Evolutionary conservation across 2,329 filamentous ascomycete genomes (phyloP).

Genomic region (Cladosporium austrohemisphaericum): DNA sequence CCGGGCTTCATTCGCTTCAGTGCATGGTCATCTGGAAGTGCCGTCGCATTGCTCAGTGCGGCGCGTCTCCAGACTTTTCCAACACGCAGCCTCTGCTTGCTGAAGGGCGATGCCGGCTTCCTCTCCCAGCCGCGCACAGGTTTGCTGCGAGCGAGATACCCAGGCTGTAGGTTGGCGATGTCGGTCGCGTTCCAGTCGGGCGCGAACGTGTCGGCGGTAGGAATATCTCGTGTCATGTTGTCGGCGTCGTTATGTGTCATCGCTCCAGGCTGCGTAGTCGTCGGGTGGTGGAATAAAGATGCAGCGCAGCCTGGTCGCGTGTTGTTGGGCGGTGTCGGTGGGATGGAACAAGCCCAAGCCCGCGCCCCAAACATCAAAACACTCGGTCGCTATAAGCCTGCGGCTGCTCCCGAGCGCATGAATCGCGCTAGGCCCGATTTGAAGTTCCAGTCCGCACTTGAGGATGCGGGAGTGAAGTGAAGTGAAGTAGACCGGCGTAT

Average conservation of each 20-base stretch:
- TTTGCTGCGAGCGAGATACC: constrained; percentile 39
- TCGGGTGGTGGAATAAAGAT: not conserved
- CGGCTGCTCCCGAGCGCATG: too few relatives aligned
- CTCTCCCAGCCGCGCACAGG: constrained; percentile 49
- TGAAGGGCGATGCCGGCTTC: constrained; percentile 40
- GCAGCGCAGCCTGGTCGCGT: constrained; percentile 12
- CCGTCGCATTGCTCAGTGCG: constrained; percentile 5
- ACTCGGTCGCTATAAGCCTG: too few relatives aligned
- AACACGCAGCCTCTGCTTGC: constrained; percentile 31
- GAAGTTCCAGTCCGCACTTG: not conserved
- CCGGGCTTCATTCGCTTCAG: constrained; percentile 20
- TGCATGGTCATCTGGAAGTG: not conserved
- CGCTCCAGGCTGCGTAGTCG: not conserved
- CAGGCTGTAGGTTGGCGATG: constrained; percentile 39
- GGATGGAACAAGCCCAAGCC: not conserved
- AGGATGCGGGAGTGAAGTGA: not conserved
- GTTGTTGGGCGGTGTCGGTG: constrained; percentile 4
- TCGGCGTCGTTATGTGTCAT: constrained; percentile 6
- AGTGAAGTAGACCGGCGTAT: not conserved
- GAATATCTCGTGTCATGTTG: constrained; percentile 2
- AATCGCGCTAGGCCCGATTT: too few relatives aligned
- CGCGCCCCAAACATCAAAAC: not conserved
- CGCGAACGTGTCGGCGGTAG: constrained; percentile 26
- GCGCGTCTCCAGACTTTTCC: constrained; percentile 47
- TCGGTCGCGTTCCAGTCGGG: constrained; percentile 42